A percentile compares a stretch with the other conserved stretches of the same genome.
phyloP scores from a whole-genome alignment of 257 asterid genomes.

The Craterostigma plantagineum region DNA sequence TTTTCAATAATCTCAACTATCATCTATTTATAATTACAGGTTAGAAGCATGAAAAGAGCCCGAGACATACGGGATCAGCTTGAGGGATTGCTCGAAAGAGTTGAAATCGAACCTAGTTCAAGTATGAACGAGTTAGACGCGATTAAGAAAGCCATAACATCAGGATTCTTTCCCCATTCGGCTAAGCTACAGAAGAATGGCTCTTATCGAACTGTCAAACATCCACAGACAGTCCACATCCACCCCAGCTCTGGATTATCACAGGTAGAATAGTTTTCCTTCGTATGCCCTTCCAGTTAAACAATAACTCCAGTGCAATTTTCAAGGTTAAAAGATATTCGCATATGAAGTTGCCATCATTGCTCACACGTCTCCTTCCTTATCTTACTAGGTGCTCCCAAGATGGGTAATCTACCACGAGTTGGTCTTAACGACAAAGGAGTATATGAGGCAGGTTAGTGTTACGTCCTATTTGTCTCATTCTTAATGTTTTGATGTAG shows the following conservation, averaged over 20 bases:
- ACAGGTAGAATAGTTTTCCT: constrained; percentile 23
- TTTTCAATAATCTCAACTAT: too few species aligned
- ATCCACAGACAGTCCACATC: constrained; percentile 72
- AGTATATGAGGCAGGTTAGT: constrained; percentile 76
- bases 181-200: constrained; percentile 77
- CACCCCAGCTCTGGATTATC: constrained; percentile 92
- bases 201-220: constrained; percentile 68
- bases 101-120: constrained; percentile 62
- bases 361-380: not conserved
- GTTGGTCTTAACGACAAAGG: constrained; percentile 77
- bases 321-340: too few species aligned
- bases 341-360: too few species aligned
- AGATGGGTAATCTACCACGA: constrained; percentile 92
- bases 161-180: constrained; percentile 80
- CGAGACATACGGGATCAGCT: constrained; percentile 91
- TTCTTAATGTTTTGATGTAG: too few species aligned
- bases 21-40: constrained; percentile 19
- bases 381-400: constrained; percentile 41
- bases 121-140: constrained; percentile 43
- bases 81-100: constrained; percentile 78
- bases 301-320: not conserved
- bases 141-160: constrained; percentile 59
- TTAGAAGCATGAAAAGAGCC: constrained; percentile 90
- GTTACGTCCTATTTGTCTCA: not conserved
- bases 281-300: not conserved